phyloP scores from a whole-genome alignment of 257 asterid genomes.

The Solanum commersonii region DNA sequence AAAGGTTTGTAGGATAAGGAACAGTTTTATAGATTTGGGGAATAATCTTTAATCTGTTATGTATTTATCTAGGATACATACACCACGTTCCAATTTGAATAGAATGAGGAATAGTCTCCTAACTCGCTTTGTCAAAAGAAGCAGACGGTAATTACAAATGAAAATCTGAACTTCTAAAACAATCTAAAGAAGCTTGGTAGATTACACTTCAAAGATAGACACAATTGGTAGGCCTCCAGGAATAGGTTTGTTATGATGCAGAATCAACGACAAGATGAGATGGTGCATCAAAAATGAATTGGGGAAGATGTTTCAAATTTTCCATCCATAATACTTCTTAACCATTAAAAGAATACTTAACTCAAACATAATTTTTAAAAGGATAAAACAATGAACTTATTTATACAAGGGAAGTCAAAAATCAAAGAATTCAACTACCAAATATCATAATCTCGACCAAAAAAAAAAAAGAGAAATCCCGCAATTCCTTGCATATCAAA shows the following conservation, averaged over 20 bases:
- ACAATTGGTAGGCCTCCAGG: not conserved
- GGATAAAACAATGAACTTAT: too few relatives aligned
- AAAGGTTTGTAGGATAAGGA: too few relatives aligned
- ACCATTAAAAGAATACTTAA: too few relatives aligned
- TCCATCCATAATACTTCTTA: not conserved
- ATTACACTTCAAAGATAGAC: not conserved
- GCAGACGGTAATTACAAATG: not conserved
- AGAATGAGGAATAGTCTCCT: not conserved
- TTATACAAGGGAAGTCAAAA: not conserved
- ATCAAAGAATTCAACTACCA: not conserved
- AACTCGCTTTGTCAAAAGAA: not conserved
- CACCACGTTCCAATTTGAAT: not conserved
- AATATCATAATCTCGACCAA: not conserved
- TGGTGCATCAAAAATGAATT: not conserved
- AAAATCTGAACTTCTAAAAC: not conserved
- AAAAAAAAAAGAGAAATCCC: too few relatives aligned
- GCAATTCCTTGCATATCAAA: too few relatives aligned
- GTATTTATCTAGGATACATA: too few relatives aligned
- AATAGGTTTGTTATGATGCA: not conserved
- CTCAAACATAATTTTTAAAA: not conserved
- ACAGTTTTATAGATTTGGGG: too few relatives aligned
- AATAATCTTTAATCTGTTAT: too few relatives aligned
- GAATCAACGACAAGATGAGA: not conserved
- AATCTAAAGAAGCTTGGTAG: not conserved
- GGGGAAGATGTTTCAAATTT: too few relatives aligned